phyloP scores from a whole-genome alignment of 2,329 filamentous ascomycete genomes.

The Monosporascus sp. region DNA sequence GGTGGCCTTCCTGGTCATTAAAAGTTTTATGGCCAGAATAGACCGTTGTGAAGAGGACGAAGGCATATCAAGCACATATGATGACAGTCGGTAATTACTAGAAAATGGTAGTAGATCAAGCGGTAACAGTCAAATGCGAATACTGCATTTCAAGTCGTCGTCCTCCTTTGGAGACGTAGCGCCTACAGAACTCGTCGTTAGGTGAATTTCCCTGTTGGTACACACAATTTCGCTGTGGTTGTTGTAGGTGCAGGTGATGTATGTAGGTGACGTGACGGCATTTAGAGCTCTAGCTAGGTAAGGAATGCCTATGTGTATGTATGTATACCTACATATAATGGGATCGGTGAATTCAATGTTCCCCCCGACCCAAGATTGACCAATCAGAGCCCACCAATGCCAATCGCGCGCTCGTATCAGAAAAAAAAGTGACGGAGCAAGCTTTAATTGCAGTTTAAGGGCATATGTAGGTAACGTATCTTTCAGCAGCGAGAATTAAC shows the following conservation, averaged over 20 bases:
- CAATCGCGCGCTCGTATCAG: constrained; percentile 4
- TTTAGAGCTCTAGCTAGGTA: background rate
- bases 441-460: background rate
- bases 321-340: background rate
- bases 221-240: too few relatives aligned
- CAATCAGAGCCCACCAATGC: constrained; percentile 15
- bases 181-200: too few relatives aligned
- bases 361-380: constrained; percentile 9
- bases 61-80: background rate
- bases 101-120: too few relatives aligned
- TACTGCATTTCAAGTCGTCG: too few relatives aligned
- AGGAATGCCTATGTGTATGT: background rate
- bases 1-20: background rate
- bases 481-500: background rate
- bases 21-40: too few relatives aligned
- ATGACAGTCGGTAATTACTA: too few relatives aligned
- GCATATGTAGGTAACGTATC: too few relatives aligned
- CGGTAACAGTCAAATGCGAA: too few relatives aligned
- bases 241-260: too few relatives aligned
- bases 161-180: too few relatives aligned
- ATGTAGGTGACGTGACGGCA: background rate
- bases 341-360: constrained; percentile 20
- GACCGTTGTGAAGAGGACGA: background rate
- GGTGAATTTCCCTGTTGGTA: too few relatives aligned
- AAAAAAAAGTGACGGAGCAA: constrained; percentile 17